Conservation (phyloP, 139 green algal genomes). For the Volvox africanus region DNA sequence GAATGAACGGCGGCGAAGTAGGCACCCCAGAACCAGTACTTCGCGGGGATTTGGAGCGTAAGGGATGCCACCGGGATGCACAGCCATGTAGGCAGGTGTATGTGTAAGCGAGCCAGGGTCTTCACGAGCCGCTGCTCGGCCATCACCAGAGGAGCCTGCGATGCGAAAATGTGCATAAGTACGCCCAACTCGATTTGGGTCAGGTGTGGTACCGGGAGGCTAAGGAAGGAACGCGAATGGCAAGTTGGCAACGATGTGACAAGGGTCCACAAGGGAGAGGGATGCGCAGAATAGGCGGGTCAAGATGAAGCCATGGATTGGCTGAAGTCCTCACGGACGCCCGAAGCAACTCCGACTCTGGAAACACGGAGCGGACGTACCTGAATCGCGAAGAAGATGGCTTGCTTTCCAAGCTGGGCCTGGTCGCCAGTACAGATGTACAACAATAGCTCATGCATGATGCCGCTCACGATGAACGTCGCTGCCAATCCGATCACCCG, state of each 20-base stretch:
- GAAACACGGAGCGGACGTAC: neutral
- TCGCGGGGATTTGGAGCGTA: conserved; percentile 44
- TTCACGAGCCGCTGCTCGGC: conserved; percentile 29
- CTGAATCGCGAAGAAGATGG: conserved; percentile 53
- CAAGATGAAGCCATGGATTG: no score
- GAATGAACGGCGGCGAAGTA: conserved; percentile 30
- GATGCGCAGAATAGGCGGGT: no score
- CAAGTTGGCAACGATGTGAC: no score
- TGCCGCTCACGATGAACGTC: conserved; percentile 49
- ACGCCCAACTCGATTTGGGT: neutral
- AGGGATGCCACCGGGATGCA: conserved; percentile 48
- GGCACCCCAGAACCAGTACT: conserved; percentile 37
- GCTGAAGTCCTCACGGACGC: no score
- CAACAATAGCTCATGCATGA: conserved; percentile 57
- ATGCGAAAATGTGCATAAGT: neutral
- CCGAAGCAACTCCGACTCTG: no score
- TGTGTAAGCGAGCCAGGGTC: neutral
- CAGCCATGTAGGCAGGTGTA: conserved; percentile 11
- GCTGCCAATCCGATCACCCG: neutral
- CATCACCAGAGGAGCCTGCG: conserved; percentile 33
- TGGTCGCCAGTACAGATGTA: conserved; percentile 43
- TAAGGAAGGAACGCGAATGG: no score
- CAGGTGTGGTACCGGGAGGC: neutral
- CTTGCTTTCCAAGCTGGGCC: conserved; percentile 39
- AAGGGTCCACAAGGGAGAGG: no score